Evolutionary conservation across 2,329 filamentous ascomycete genomes (phyloP).

Genomic region (Cytospora piceae): DNA sequence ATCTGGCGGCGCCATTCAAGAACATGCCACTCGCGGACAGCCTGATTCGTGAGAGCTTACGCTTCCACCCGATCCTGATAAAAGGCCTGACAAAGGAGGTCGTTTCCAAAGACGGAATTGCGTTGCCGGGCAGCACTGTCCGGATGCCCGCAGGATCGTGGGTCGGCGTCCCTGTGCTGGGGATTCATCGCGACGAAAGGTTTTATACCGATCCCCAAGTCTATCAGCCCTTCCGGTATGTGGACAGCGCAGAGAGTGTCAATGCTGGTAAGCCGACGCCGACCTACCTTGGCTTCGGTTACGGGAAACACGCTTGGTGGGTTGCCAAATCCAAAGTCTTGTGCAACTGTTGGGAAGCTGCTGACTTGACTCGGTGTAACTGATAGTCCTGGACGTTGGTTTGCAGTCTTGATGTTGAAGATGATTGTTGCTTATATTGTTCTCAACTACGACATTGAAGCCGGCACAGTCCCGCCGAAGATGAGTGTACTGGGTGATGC

Average conservation of each 20-base stretch:
- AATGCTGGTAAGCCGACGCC: conserved; percentile 10
- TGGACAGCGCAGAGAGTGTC: not conserved
- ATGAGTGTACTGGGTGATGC: conserved; percentile 9
- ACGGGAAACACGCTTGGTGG: conserved; percentile 6
- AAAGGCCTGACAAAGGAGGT: conserved; percentile 12
- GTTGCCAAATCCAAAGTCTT: not conserved
- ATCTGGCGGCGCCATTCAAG: conserved; percentile 1
- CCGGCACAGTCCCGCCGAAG: conserved; percentile 1
- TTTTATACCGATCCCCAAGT: conserved; percentile 3
- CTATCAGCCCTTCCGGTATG: conserved; percentile 6
- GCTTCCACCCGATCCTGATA: conserved; percentile 8
- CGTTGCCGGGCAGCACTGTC: not conserved
- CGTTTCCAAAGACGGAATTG: not conserved
- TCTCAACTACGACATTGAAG: conserved; percentile 9
- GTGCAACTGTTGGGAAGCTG: not conserved
- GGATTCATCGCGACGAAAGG: conserved; percentile 10
- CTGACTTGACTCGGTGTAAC: not conserved
- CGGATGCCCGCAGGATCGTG: conserved; percentile 9
- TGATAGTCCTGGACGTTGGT: conserved; percentile 9
- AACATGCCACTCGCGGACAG: conserved; percentile 7
- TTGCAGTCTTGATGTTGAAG: conserved; percentile 9
- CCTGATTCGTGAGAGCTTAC: conserved; percentile 10
- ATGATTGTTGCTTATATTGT: conserved; percentile 11
- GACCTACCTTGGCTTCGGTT: conserved; percentile 7
- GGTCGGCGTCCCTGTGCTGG: conserved; percentile 9